phyloP scores from a whole-genome alignment of 345 rosid genomes.

The Psidium guajava region DNA sequence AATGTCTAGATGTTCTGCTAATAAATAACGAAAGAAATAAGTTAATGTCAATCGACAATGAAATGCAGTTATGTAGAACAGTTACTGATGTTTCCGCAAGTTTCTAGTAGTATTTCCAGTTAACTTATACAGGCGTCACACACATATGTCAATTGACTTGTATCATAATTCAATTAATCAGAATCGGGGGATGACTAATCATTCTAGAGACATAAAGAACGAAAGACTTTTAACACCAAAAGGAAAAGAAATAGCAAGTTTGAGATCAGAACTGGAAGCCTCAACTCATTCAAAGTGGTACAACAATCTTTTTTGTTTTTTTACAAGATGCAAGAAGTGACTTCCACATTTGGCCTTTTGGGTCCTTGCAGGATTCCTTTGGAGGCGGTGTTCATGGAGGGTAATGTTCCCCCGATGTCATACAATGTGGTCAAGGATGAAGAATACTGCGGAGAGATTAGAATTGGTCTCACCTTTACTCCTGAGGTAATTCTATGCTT shows the following conservation, averaged over 20 bases:
- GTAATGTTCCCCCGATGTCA: slow-evolving; percentile 37
- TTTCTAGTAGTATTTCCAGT: not conserved
- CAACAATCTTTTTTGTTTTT: not conserved
- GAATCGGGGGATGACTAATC: not conserved
- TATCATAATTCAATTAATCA: not conserved
- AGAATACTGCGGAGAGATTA: slow-evolving; percentile 57
- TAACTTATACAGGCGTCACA: not conserved
- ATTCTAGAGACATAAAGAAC: not conserved
- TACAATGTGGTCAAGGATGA: slow-evolving; percentile 69
- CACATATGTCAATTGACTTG: not conserved
- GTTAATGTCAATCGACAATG: not conserved
- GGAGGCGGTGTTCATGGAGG: slow-evolving; percentile 47
- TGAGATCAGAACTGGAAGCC: not conserved
- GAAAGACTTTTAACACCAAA: not conserved
- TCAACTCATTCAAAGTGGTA: not conserved
- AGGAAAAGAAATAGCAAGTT: not conserved
- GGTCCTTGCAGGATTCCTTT: slow-evolving; percentile 41
- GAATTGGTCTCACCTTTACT: slow-evolving; percentile 50
- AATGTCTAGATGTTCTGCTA: not conserved
- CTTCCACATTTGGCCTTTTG: not conserved
- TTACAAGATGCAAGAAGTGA: not conserved
- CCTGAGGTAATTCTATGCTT: slow-evolving; percentile 36
- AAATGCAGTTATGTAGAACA: not conserved
- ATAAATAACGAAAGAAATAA: not conserved
- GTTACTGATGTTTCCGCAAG: not conserved